A percentile compares a stretch with the other conserved stretches of the same genome.
These are phyloP conservation scores for Incumbomyces delicatus DNA, from an alignment of 2,329 filamentous ascomycete genomes.

Conservation along the genomic window DNA sequence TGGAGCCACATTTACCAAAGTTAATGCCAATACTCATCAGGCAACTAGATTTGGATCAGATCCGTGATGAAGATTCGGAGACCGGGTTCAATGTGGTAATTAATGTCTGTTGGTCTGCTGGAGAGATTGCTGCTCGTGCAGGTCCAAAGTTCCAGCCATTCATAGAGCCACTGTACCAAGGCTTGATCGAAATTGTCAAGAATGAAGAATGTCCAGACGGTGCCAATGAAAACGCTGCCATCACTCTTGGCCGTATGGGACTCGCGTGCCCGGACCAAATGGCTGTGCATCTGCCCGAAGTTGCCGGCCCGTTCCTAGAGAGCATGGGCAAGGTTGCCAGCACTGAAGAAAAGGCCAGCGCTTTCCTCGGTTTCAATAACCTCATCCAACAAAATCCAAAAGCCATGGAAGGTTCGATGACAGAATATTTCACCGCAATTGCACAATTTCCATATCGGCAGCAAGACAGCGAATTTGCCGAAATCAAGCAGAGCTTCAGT, in stretches of 20 bases:
- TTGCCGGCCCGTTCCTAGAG: slow-evolving; percentile 70
- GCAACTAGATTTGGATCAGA: slow-evolving; percentile 72
- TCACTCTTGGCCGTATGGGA: slow-evolving; percentile 80
- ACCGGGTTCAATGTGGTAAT: slow-evolving; percentile 81
- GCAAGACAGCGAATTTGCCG: slow-evolving; percentile 48
- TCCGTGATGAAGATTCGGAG: slow-evolving; percentile 62
- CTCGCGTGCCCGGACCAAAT: slow-evolving; percentile 66
- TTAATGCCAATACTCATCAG: slow-evolving; percentile 71
- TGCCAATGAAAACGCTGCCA: slow-evolving; percentile 86
- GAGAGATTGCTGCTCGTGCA: slow-evolving; percentile 78
- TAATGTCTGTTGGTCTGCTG: slow-evolving; percentile 95
- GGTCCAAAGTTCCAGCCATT: slow-evolving; percentile 52
- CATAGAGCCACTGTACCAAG: slow-evolving; percentile 64
- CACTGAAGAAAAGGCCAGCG: slow-evolving; percentile 88
- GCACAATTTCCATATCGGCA: slow-evolving; percentile 58
- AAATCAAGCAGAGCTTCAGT: slow-evolving; percentile 65
- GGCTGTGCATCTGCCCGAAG: slow-evolving; percentile 67
- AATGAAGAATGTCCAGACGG: slow-evolving; percentile 78
- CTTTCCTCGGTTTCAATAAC: slow-evolving; percentile 80
- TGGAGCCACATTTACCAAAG: slow-evolving; percentile 62
- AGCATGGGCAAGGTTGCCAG: slow-evolving; percentile 77
- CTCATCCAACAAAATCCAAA: slow-evolving; percentile 79
- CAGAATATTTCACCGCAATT: slow-evolving; percentile 75
- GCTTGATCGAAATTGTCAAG: slow-evolving; percentile 71
- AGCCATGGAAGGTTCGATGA: slow-evolving; percentile 78